Percentiles rank a stretch among this genome's conserved stretches.
Conservation (phyloP, 352 stramenopile species). For the Pythium sukuiense region DNA sequence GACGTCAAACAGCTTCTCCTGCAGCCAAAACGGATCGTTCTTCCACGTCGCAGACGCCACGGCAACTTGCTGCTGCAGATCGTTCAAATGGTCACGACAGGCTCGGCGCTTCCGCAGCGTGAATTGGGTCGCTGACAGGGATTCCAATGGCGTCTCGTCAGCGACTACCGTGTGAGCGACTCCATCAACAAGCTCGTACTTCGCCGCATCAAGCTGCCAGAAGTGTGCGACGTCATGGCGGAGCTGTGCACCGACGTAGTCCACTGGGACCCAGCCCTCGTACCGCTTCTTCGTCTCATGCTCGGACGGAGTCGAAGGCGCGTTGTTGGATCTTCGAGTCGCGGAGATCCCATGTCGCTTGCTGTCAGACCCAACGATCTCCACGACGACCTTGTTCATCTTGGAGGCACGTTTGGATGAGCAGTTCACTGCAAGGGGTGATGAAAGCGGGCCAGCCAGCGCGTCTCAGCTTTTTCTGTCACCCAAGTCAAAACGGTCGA, state of each 20-base stretch:
- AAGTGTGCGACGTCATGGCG: slow-evolving; percentile 46
- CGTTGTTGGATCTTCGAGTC: slow-evolving; percentile 4
- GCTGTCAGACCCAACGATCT: slow-evolving; percentile 18
- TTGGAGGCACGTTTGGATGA: not conserved
- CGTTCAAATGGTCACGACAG: too few relatives aligned
- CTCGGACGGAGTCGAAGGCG: not conserved
- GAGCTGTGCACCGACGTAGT: slow-evolving; percentile 48
- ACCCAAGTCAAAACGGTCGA: not conserved
- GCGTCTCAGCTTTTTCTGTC: not conserved
- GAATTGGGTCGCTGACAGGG: slow-evolving; percentile 12
- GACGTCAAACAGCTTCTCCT: slow-evolving; percentile 63
- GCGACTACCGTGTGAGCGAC: slow-evolving; percentile 24
- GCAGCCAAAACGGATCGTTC: slow-evolving; percentile 53
- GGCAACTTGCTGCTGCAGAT: not conserved
- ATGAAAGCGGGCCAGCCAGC: not conserved
- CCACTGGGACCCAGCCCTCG: slow-evolving; percentile 46
- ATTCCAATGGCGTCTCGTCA: slow-evolving; percentile 31
- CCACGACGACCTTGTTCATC: slow-evolving; percentile 46
- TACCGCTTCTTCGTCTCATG: slow-evolving; percentile 17
- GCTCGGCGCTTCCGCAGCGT: slow-evolving; percentile 4
- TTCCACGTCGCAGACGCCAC: not conserved
- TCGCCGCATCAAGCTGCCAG: slow-evolving; percentile 43
- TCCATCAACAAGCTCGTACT: slow-evolving; percentile 44
- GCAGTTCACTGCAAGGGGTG: not conserved
- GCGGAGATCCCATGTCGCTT: not conserved